These are phyloP conservation scores for Spinacia oleracea DNA, from an alignment of 179 eudicot genomes.

Conservation along the genomic window DNA sequence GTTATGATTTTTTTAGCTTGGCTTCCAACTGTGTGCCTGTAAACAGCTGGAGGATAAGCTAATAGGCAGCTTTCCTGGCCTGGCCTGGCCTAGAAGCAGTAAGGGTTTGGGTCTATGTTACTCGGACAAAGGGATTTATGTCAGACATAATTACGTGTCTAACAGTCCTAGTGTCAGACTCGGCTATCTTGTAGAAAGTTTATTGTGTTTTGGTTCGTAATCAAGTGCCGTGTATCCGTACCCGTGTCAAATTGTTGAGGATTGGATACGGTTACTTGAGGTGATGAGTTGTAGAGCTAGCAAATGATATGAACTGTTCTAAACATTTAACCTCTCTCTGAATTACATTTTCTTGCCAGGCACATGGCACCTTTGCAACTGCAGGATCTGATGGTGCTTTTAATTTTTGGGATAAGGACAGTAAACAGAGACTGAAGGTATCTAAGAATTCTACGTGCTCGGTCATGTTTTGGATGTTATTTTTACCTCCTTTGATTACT, in stretches of 20 bases:
- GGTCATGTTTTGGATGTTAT: background rate
- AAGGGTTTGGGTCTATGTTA: no score
- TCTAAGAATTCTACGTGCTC: background rate
- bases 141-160: background rate
- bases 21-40: background rate
- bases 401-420: constrained; percentile 96
- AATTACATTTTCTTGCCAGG: constrained; percentile 32
- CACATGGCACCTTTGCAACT: constrained; percentile 91
- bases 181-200: background rate
- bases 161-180: background rate
- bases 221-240: background rate
- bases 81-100: background rate
- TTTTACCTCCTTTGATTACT: background rate
- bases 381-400: constrained; percentile 95
- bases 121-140: no score
- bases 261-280: background rate
- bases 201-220: background rate
- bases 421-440: constrained; percentile 95
- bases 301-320: background rate
- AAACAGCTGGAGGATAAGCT: no score
- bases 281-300: background rate
- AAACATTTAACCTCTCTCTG: background rate
- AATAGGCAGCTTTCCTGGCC: background rate
- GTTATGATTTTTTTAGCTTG: background rate
- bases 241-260: background rate